A percentile compares a stretch with the other conserved stretches of the same genome.
Conservation (phyloP, 305 asterid species). For the Coffea humblotiana region DNA sequence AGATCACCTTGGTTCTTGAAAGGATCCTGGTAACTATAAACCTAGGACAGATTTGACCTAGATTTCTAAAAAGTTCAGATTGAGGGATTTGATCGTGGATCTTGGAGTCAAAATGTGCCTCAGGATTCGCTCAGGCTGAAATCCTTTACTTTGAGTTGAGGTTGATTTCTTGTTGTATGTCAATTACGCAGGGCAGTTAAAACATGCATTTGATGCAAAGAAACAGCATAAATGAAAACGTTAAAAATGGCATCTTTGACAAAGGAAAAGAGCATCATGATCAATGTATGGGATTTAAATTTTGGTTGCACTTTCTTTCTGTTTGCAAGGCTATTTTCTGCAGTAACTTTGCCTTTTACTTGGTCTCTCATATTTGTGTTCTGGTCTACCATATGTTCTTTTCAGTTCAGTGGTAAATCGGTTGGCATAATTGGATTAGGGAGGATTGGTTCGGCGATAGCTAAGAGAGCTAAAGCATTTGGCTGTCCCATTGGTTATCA, state of each 20-base stretch:
- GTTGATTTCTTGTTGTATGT: too few species aligned
- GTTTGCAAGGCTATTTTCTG: not conserved
- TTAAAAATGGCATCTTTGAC: not conserved
- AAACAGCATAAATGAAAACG: not conserved
- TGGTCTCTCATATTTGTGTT: slow-evolving; percentile 1
- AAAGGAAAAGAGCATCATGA: not conserved
- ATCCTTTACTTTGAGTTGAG: too few species aligned
- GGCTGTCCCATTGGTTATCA: slow-evolving; percentile 64
- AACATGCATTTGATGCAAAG: too few species aligned
- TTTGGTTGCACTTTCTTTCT: not conserved
- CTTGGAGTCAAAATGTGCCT: too few species aligned
- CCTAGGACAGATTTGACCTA: too few species aligned
- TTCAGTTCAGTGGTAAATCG: slow-evolving; percentile 69
- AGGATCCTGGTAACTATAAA: too few species aligned
- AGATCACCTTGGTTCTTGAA: not conserved
- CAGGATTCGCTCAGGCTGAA: too few species aligned
- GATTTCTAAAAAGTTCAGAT: too few species aligned
- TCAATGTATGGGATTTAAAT: not conserved
- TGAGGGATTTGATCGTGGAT: too few species aligned
- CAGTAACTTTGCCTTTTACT: not conserved
- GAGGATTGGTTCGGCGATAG: slow-evolving; percentile 78
- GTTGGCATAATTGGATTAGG: slow-evolving; percentile 79
- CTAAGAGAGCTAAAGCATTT: slow-evolving; percentile 69
- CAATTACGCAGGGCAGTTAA: too few species aligned
- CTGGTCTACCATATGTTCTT: slow-evolving; percentile 6